phyloP scores from a whole-genome alignment of 495 filamentous ascomycete genomes.

The Lentithecium fluviatile region DNA sequence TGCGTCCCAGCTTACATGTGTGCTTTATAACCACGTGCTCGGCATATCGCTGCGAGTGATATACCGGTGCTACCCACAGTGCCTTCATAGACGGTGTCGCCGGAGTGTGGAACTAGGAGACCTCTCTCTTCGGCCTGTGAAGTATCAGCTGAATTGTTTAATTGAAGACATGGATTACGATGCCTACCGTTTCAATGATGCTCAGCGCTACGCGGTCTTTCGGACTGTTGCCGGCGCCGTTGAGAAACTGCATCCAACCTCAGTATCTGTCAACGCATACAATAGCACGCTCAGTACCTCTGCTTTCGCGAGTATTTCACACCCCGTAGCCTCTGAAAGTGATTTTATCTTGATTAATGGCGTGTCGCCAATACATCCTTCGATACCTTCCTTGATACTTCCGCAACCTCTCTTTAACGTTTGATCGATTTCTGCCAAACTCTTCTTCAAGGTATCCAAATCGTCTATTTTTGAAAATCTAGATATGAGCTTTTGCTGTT shows the following conservation, averaged over 20 bases:
- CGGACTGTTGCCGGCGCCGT: conserved; percentile 91
- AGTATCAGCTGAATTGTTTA: not conserved
- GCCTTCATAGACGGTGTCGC: conserved; percentile 95
- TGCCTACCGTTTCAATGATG: conserved; percentile 71
- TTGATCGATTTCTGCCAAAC: not conserved
- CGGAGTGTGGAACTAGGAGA: conserved; percentile 72
- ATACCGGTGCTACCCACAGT: conserved; percentile 75
- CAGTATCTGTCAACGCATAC: too few relatives aligned
- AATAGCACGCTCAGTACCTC: conserved; percentile 60
- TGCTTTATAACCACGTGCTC: conserved; percentile 84
- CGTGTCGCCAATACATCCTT: conserved; percentile 92
- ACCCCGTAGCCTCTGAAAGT: conserved; percentile 87
- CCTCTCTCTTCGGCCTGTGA: conserved; percentile 72
- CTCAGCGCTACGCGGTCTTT: conserved; percentile 93
- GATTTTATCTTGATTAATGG: conserved; percentile 85
- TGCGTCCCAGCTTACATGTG: conserved; percentile 61
- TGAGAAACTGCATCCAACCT: conserved; percentile 63
- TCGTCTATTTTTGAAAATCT: conserved; percentile 46
- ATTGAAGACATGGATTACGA: not conserved
- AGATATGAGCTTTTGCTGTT: conserved; percentile 52
- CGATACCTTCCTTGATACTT: conserved; percentile 67
- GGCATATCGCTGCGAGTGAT: conserved; percentile 82
- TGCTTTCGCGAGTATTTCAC: conserved; percentile 89
- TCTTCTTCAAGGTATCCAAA: conserved; percentile 8
- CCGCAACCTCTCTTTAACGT: conserved; percentile 20